phyloP scores from a whole-genome alignment of 2,329 filamentous ascomycete species.

The Ustilaginoidea virens region DNA sequence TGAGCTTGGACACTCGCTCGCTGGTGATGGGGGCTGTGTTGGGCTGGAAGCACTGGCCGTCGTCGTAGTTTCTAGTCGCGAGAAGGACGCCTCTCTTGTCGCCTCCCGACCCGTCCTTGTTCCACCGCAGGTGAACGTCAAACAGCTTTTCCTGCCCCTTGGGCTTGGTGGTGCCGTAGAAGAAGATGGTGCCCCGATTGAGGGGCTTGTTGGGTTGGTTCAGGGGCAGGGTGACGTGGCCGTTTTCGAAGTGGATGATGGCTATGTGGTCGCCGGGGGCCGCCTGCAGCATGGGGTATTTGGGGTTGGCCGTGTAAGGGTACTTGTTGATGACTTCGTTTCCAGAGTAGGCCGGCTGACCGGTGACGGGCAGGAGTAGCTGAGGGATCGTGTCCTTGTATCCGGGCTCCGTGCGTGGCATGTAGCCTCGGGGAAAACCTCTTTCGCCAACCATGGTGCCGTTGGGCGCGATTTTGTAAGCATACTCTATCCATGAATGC shows the following conservation, averaged over 20 bases:
- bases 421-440: conserved; percentile 63
- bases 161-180: conserved; percentile 55
- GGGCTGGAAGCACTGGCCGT: conserved; percentile 76
- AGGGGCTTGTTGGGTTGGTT: conserved; percentile 41
- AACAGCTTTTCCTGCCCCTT: conserved; percentile 30
- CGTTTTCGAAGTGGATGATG: conserved; percentile 58
- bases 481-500: conserved; percentile 74
- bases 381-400: conserved; percentile 45
- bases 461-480: conserved; percentile 54
- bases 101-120: conserved; percentile 61
- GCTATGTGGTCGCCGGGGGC: conserved; percentile 48
- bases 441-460: conserved; percentile 55
- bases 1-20: conserved; percentile 40
- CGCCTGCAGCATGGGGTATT: conserved; percentile 47
- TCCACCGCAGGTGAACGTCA: conserved; percentile 70
- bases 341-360: conserved; percentile 49
- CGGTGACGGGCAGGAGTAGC: conserved; percentile 45
- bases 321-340: conserved; percentile 34
- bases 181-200: conserved; percentile 56
- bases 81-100: conserved; percentile 64
- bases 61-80: conserved; percentile 69
- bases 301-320: conserved; percentile 20
- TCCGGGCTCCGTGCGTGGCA: conserved; percentile 35
- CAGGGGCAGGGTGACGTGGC: conserved; percentile 50
- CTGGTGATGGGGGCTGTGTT: conserved; percentile 44